Base-by-base conservation (phyloP, 176 grass and related monocot genomes). In the Eragrostis nindensis region DNA sequence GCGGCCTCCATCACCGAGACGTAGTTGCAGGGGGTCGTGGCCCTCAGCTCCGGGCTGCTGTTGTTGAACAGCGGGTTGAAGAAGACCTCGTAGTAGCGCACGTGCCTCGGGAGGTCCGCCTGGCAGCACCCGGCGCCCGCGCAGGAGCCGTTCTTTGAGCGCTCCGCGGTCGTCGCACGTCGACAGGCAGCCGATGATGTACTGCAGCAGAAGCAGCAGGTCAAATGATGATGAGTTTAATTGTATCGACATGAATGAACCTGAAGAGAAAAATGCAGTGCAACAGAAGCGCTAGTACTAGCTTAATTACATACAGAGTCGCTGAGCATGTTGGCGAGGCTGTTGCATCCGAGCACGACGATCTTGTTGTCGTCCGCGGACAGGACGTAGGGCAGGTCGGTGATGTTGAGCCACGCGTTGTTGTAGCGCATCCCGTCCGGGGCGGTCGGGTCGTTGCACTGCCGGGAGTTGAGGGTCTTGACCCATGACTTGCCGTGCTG, bases 281-380 rank as follows among this genome's bases (percentile, higher is more conserved):
- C n/a, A n/a, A n/a, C n/a, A n/a, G n/a, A n/a, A n/a, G n/a, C n/a
- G n/a, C n/a, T n/a, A n/a, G n/a, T n/a, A n/a, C n/a, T n/a, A n/a
- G 32, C 32, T 36, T 42, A 41, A 42, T 79, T n/a, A n/a, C n/a
- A n/a, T 66, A 67, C 76, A 40, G 45, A n/a, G 29, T n/a, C 47
- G 7, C 76, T 47, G 11, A 0, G 7, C 62, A 54, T 39, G 46
- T 79, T 67, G 21, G 45, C 62, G 45, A 79, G 45, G 12, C 24
- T 66, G 4, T 50, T 79, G 45, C 76, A 79, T 3, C 76, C 76
- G 27, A 66, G 32, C 44, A 79, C 62, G 6, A 66, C 0, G 11
- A 79, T 49, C 10, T 25, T 79, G 45, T 79, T 79, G 5, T 55
- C 41, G 8, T 2, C 45, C 3, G 30, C 62, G 0, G 76, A 79